phyloP scores from a whole-genome alignment of 805 yeast species.

The Metschnikowia koreensis region DNA sequence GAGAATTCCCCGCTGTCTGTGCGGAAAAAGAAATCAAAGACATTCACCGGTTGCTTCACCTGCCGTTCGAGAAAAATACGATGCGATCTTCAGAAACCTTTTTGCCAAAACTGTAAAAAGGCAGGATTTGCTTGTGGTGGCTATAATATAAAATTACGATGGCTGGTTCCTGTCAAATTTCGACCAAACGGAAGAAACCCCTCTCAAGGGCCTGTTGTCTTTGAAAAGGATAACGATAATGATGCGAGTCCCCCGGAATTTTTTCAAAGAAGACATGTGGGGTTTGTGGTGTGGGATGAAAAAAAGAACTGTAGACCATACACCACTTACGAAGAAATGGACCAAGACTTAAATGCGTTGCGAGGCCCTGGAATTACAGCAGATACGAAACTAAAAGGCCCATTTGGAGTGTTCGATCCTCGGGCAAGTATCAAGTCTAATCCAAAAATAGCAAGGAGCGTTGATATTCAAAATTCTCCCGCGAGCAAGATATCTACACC shows the following conservation, averaged over 20 bases:
- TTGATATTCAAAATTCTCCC: not conserved
- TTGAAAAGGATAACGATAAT: conserved; percentile 21
- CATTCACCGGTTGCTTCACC: conserved; percentile 87
- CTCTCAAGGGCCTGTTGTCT: conserved; percentile 30
- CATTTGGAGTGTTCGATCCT: conserved; percentile 70
- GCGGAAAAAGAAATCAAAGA: conserved; percentile 41
- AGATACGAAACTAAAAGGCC: conserved; percentile 59
- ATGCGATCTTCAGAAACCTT: conserved; percentile 72
- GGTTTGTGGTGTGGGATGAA: conserved; percentile 69
- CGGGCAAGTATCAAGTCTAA: not conserved
- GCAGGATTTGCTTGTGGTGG: conserved; percentile 75
- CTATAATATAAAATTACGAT: conserved; percentile 74
- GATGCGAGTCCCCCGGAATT: conserved; percentile 34
- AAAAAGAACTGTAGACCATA: conserved; percentile 47
- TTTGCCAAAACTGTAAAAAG: conserved; percentile 67
- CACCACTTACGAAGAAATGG: conserved; percentile 80
- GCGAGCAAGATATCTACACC: conserved; percentile 2
- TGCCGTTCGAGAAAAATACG: conserved; percentile 78
- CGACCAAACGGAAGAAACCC: conserved; percentile 28
- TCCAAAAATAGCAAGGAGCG: not conserved
- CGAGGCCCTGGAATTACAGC: conserved; percentile 33
- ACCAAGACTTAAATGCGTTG: conserved; percentile 52
- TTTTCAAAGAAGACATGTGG: conserved; percentile 69
- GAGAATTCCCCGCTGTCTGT: not conserved
- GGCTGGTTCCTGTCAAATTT: conserved; percentile 57